Percentiles rank a stretch among this genome's conserved stretches.
phyloP scores from a whole-genome alignment of 495 filamentous ascomycete genomes.

The Talaromyces ruber region DNA sequence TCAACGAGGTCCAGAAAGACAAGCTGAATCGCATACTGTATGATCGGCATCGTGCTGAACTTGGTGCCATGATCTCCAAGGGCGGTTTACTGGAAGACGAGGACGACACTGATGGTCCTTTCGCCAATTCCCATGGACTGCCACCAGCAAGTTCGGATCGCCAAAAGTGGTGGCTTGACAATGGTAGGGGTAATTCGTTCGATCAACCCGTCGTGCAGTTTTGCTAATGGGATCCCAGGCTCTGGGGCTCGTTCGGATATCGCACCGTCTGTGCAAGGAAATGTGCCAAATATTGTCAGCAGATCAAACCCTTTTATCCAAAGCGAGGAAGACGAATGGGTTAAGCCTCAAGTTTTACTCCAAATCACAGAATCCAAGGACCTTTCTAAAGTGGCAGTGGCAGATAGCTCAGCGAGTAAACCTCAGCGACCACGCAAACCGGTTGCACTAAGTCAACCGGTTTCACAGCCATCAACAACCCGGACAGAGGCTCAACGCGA shows the following conservation, averaged over 20 bases:
- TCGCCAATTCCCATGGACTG: slow-evolving; percentile 67
- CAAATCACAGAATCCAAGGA: neutral
- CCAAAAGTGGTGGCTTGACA: slow-evolving; percentile 92
- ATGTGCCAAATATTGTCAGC: slow-evolving; percentile 60
- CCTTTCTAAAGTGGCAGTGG: neutral
- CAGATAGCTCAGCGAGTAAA: neutral
- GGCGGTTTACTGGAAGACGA: slow-evolving; percentile 55
- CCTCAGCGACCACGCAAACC: slow-evolving; percentile 1
- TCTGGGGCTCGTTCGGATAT: slow-evolving; percentile 66
- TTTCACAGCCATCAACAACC: neutral
- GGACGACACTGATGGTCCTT: slow-evolving; percentile 65
- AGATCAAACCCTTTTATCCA: slow-evolving; percentile 73
- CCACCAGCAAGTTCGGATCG: slow-evolving; percentile 86
- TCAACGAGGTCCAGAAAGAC: slow-evolving; percentile 67
- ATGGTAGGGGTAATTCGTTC: slow-evolving; percentile 35
- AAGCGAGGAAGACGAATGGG: slow-evolving; percentile 71
- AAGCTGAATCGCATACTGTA: slow-evolving; percentile 65
- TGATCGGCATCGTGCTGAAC: slow-evolving; percentile 50
- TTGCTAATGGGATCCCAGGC: slow-evolving; percentile 29
- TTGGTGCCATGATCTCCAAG: slow-evolving; percentile 30
- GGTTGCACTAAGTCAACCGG: neutral
- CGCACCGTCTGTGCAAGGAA: slow-evolving; percentile 49
- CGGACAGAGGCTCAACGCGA: neutral
- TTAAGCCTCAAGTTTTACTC: slow-evolving; percentile 18
- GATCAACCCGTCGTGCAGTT: neutral